phyloP scores from a whole-genome alignment of 139 green algal genomes.

The Chlorella sp. region DNA sequence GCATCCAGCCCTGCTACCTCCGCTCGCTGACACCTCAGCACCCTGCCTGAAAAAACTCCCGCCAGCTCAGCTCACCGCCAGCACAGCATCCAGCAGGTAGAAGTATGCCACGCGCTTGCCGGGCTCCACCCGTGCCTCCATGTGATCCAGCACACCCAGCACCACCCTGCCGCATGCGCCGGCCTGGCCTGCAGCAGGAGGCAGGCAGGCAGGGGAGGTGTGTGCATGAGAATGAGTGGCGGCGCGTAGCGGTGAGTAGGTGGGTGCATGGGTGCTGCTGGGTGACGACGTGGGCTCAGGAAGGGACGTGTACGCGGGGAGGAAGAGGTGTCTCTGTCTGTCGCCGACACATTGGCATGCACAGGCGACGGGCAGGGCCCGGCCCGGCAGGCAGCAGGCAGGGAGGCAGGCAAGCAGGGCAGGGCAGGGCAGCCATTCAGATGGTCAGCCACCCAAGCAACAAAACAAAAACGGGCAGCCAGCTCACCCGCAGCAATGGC shows the following conservation, averaged over 20 bases:
- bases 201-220: too few relatives aligned
- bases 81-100: conserved; percentile 35
- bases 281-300: not conserved
- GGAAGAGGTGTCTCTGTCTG: too few relatives aligned
- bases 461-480: not conserved
- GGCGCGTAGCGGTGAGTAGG: not conserved
- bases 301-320: not conserved
- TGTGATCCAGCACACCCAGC: conserved; percentile 29
- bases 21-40: not conserved
- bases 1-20: not conserved
- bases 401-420: not conserved
- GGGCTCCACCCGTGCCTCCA: not conserved
- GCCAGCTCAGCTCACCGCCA: not conserved
- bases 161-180: conserved; percentile 19
- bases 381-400: not conserved
- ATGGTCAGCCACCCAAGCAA: not conserved
- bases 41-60: not conserved
- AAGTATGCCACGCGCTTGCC: conserved; percentile 8
- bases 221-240: too few relatives aligned
- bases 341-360: too few relatives aligned
- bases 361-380: not conserved
- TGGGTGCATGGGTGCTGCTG: not conserved
- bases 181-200: conserved; percentile 22
- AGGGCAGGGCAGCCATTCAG: not conserved
- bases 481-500: not conserved